Conservation (phyloP, 768 basidiomycete genomes). For the Suillus subaureus region DNA sequence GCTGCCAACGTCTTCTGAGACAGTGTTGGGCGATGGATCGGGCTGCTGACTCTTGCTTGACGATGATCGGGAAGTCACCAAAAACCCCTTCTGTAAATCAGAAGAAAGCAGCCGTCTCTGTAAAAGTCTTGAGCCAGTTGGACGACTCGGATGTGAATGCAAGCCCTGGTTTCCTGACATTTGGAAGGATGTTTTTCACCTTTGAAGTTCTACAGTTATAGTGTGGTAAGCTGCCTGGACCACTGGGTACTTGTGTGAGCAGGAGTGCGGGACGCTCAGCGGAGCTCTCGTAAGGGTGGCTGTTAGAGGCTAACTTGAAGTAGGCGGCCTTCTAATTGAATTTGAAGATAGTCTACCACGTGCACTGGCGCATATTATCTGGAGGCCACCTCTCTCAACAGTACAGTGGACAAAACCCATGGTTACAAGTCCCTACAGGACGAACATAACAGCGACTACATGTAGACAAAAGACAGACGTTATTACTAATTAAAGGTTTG, state of each 20-base stretch:
- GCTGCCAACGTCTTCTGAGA: not conserved
- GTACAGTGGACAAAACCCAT: not conserved
- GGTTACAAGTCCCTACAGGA: not conserved
- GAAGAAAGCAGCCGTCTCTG: not conserved
- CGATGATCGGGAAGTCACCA: conserved; percentile 20
- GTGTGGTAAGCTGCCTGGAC: not conserved
- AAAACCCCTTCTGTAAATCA: conserved; percentile 16
- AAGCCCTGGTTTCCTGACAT: not conserved
- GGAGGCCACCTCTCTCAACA: not conserved
- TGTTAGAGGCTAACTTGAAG: not conserved
- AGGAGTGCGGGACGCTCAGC: not conserved
- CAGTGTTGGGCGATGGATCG: not conserved
- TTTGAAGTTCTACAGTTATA: not conserved
- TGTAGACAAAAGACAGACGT: not conserved
- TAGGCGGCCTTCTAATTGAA: not conserved
- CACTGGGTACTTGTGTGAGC: not conserved
- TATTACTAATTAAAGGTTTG: not conserved
- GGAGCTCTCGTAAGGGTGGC: not conserved
- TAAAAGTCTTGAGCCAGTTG: conserved; percentile 1
- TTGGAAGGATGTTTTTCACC: not conserved
- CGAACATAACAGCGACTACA: conserved; percentile 2
- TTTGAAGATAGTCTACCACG: not conserved
- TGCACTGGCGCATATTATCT: not conserved
- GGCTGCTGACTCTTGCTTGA: conserved; percentile 1
- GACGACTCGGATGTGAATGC: conserved; percentile 1